phyloP scores from a whole-genome alignment of 108 stramenopile species.

The Aurantiochytrium sp. region DNA sequence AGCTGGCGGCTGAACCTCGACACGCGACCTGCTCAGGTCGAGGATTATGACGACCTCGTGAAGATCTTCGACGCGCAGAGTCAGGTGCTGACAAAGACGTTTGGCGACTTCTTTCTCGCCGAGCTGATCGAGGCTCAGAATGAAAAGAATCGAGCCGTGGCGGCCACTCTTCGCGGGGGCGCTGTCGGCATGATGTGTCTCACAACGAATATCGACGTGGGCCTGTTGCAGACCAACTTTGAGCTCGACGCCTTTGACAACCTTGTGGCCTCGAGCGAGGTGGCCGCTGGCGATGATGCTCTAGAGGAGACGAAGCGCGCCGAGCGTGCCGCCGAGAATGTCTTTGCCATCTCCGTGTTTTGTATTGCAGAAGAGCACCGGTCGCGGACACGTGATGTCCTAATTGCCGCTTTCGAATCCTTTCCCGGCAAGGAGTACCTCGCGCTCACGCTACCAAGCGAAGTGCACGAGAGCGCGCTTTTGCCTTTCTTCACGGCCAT shows the following conservation, averaged over 20 bases:
- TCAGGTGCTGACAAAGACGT: slow-evolving; percentile 46
- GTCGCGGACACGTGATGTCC: slow-evolving; percentile 48
- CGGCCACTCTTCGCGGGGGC: slow-evolving; percentile 20
- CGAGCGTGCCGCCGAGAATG: slow-evolving; percentile 28
- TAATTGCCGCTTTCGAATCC: slow-evolving; percentile 44
- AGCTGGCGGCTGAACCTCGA: slow-evolving; percentile 21
- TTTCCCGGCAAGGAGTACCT: slow-evolving; percentile 54
- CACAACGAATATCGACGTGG: slow-evolving; percentile 46
- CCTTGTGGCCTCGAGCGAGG: slow-evolving; percentile 39
- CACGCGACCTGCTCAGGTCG: slow-evolving; percentile 54
- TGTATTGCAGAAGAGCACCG: slow-evolving; percentile 30
- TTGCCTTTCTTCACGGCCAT: slow-evolving; percentile 40
- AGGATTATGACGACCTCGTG: slow-evolving; percentile 65
- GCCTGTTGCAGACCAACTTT: slow-evolving; percentile 49
- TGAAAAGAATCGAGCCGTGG: slow-evolving; percentile 42
- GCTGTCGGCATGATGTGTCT: slow-evolving; percentile 53
- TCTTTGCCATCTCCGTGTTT: slow-evolving; percentile 41
- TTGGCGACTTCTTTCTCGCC: slow-evolving; percentile 64
- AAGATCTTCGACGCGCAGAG: slow-evolving; percentile 56
- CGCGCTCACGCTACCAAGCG: slow-evolving; percentile 47
- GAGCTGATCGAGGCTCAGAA: slow-evolving; percentile 60
- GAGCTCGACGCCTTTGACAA: slow-evolving; percentile 50
- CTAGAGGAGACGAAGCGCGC: not conserved
- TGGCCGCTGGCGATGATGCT: not conserved
- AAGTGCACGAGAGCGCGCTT: slow-evolving; percentile 29